phyloP scores from a whole-genome alignment of 106 monocot genomes.

The Dendrobium nobile region DNA sequence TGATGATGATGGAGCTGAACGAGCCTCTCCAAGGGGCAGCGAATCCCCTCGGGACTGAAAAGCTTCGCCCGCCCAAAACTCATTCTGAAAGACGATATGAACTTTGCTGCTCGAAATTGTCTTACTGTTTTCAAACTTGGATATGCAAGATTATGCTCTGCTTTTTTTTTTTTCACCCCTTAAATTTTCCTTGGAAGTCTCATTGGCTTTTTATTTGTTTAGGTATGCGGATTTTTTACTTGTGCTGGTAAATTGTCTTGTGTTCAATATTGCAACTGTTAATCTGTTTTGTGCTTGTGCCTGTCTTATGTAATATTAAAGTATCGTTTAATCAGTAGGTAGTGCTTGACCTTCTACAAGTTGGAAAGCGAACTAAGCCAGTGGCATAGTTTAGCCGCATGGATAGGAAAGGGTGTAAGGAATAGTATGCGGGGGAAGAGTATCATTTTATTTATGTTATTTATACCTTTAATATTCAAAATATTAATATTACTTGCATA shows the following conservation, averaged over 20 bases:
- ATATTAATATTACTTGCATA: too few relatives aligned
- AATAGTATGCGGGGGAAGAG: too few relatives aligned
- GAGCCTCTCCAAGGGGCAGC: conserved; percentile 19
- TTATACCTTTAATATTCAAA: too few relatives aligned
- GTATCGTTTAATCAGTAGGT: too few relatives aligned
- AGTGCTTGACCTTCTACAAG: too few relatives aligned
- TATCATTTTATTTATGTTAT: too few relatives aligned
- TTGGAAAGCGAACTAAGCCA: too few relatives aligned
- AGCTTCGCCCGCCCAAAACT: not conserved
- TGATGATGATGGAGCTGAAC: conserved; percentile 6
- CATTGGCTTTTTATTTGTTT: not conserved
- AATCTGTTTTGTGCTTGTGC: too few relatives aligned
- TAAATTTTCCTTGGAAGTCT: not conserved
- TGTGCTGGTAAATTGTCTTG: not conserved
- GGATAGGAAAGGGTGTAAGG: too few relatives aligned
- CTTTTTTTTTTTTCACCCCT: not conserved
- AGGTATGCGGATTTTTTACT: not conserved
- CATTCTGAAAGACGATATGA: not conserved
- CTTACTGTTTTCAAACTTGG: not conserved
- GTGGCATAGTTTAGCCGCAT: too few relatives aligned
- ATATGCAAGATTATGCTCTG: not conserved
- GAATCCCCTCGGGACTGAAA: conserved; percentile 18
- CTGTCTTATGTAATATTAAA: too few relatives aligned
- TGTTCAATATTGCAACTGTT: not conserved
- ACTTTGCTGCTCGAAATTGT: not conserved